Conservation (phyloP, 2,329 filamentous ascomycete species). For the Exophiala lecanii-corni region DNA sequence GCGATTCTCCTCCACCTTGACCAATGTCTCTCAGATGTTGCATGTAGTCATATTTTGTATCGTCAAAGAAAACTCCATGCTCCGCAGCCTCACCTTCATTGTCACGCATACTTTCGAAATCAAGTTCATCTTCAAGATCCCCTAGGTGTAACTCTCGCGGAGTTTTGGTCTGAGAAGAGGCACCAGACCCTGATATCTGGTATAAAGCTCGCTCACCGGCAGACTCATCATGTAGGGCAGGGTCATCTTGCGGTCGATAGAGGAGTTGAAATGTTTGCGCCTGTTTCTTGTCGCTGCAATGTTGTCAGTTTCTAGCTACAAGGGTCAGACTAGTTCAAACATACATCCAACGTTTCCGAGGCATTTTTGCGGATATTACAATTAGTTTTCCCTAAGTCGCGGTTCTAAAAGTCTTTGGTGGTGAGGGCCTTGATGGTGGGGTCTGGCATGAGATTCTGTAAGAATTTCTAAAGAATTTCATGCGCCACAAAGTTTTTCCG, state of each 20-base stretch:
- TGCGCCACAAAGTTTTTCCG: not conserved
- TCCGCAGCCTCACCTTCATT: slow-evolving; percentile 97
- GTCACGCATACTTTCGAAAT: slow-evolving; percentile 62
- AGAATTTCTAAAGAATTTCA: too few species aligned
- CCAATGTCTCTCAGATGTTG: slow-evolving; percentile 93
- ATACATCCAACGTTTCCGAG: slow-evolving; percentile 70
- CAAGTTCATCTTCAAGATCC: slow-evolving; percentile 73
- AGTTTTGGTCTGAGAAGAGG: slow-evolving; percentile 25
- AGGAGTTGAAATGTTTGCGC: slow-evolving; percentile 92
- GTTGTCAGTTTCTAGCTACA: slow-evolving; percentile 28
- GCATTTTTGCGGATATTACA: slow-evolving; percentile 29
- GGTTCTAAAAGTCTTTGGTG: too few species aligned
- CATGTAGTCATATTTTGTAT: slow-evolving; percentile 98
- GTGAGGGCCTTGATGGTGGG: too few species aligned
- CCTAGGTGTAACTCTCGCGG: slow-evolving; percentile 52
- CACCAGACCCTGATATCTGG: slow-evolving; percentile 46
- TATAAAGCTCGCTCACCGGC: slow-evolving; percentile 90
- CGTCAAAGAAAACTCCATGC: slow-evolving; percentile 91
- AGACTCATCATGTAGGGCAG: slow-evolving; percentile 85
- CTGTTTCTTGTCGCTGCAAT: slow-evolving; percentile 73
- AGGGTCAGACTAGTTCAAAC: not conserved
- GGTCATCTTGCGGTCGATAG: slow-evolving; percentile 94
- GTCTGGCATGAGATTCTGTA: too few species aligned
- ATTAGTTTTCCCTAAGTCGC: too few species aligned
- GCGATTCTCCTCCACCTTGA: slow-evolving; percentile 61